These are phyloP conservation scores for Dinochytrium kinnereticum DNA, from an alignment of 371 early-diverging fungal genomes.

Conservation along the genomic window DNA sequence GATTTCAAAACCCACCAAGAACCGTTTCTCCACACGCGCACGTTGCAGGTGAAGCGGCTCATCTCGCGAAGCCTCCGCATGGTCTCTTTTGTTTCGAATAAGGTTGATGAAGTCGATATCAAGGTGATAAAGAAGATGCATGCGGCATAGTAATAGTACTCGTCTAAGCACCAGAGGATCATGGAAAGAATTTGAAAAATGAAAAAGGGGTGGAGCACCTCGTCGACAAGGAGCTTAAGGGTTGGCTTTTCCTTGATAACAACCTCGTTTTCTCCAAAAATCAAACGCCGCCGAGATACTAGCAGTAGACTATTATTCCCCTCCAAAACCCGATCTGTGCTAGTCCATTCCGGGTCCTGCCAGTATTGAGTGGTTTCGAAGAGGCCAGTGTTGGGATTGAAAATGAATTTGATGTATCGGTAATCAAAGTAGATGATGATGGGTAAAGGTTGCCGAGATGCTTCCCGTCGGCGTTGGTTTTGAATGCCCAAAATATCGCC, in stretches of 20 bases:
- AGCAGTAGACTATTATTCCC: slow-evolving; percentile 26
- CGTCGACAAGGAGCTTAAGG: slow-evolving; percentile 78
- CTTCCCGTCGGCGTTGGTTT: background rate
- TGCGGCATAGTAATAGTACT: slow-evolving; percentile 94
- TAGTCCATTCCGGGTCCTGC: slow-evolving; percentile 76
- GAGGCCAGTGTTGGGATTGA: slow-evolving; percentile 73
- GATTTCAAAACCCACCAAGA: slow-evolving; percentile 72
- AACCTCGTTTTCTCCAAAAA: slow-evolving; percentile 89
- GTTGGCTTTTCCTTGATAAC: slow-evolving; percentile 82
- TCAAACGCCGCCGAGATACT: slow-evolving; percentile 60
- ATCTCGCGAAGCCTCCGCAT: slow-evolving; percentile 82
- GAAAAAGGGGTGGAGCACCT: slow-evolving; percentile 93
- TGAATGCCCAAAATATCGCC: background rate
- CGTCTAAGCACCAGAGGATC: slow-evolving; percentile 88
- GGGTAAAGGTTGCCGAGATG: background rate
- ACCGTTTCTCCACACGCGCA: slow-evolving; percentile 73
- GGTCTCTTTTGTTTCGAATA: slow-evolving; percentile 85
- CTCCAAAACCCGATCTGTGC: slow-evolving; percentile 49
- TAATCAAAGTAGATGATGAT: slow-evolving; percentile 65
- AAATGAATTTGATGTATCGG: slow-evolving; percentile 84
- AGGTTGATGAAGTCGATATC: slow-evolving; percentile 76
- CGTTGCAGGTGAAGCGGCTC: slow-evolving; percentile 82
- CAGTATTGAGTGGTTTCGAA: slow-evolving; percentile 79
- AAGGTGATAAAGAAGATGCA: slow-evolving; percentile 88
- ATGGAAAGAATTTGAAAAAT: slow-evolving; percentile 93